phyloP scores from a whole-genome alignment of 768 basidiomycete genomes.

The Dictyophora rubrovolvata region DNA sequence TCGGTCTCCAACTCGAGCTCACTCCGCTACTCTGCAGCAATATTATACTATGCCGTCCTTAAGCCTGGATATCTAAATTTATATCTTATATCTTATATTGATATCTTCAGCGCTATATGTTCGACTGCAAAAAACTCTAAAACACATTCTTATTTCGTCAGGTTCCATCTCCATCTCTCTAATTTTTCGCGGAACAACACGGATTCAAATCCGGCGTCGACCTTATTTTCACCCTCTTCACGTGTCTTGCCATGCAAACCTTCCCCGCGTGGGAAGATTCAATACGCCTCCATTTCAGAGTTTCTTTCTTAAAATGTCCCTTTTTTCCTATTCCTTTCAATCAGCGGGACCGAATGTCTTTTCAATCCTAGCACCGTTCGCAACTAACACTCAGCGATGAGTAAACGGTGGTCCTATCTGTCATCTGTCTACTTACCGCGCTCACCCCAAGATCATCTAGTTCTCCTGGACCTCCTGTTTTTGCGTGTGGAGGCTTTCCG shows the following conservation, averaged over 20 bases:
- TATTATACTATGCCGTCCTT: too few species aligned
- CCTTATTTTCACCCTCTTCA: not conserved
- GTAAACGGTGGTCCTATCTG: too few species aligned
- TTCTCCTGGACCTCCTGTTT: not conserved
- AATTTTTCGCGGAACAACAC: not conserved
- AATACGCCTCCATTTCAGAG: not conserved
- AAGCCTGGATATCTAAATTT: too few species aligned
- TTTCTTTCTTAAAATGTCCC: not conserved
- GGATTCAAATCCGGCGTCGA: not conserved
- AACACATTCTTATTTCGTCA: not conserved
- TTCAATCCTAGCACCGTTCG: too few species aligned
- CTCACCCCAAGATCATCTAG: not conserved
- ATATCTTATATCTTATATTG: too few species aligned
- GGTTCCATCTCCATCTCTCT: not conserved
- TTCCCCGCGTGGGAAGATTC: not conserved
- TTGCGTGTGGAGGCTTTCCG: not conserved
- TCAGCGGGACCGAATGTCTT: too few species aligned
- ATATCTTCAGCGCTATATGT: not conserved
- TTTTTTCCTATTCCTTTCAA: not conserved
- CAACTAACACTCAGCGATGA: too few species aligned
- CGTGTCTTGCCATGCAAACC: not conserved
- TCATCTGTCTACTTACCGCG: too few species aligned
- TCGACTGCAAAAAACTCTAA: not conserved
- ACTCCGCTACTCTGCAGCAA: too few species aligned
- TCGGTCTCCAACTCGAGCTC: not conserved